phyloP scores from a whole-genome alignment of 306 rosid species.

The Begonia fuchsioides region DNA sequence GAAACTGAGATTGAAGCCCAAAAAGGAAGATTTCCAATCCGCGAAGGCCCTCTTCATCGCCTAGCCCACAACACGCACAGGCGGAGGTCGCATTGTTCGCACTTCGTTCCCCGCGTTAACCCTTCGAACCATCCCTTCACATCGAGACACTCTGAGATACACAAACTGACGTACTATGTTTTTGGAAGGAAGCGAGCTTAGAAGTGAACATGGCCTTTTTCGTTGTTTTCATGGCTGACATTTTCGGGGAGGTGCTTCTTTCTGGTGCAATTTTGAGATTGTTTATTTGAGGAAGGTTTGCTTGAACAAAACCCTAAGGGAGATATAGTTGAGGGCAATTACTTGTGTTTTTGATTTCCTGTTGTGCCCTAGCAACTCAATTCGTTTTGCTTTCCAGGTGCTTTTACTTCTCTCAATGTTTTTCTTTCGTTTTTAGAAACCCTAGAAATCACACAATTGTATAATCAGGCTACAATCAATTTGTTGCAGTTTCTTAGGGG shows the following conservation, averaged over 20 bases:
- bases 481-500: conserved; percentile 19
- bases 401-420: conserved; percentile 14
- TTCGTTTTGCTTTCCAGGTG: conserved; percentile 49
- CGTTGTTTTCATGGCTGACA: conserved; percentile 43
- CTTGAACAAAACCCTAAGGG: conserved; percentile 86
- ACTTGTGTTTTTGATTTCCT: conserved; percentile 9
- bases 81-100: too few species aligned
- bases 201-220: conserved; percentile 12
- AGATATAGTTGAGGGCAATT: too few species aligned
- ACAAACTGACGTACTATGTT: not conserved
- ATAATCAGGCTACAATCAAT: not conserved
- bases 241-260: conserved; percentile 25
- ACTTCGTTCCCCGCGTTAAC: too few species aligned
- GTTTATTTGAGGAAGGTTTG: conserved; percentile 12
- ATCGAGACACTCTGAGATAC: too few species aligned
- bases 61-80: too few species aligned
- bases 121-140: too few species aligned
- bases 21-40: too few species aligned
- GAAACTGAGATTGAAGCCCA: too few species aligned
- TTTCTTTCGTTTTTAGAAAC: conserved; percentile 36
- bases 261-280: conserved; percentile 37
- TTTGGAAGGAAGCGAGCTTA: conserved; percentile 10
- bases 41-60: too few species aligned
- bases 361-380: conserved; percentile 45
- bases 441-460: conserved; percentile 54